Evolutionary conservation across 2,329 filamentous ascomycete genomes (phyloP), one percentile per base, ranked within the genome.

Genomic region (Fusarium mundagurra): DNA sequence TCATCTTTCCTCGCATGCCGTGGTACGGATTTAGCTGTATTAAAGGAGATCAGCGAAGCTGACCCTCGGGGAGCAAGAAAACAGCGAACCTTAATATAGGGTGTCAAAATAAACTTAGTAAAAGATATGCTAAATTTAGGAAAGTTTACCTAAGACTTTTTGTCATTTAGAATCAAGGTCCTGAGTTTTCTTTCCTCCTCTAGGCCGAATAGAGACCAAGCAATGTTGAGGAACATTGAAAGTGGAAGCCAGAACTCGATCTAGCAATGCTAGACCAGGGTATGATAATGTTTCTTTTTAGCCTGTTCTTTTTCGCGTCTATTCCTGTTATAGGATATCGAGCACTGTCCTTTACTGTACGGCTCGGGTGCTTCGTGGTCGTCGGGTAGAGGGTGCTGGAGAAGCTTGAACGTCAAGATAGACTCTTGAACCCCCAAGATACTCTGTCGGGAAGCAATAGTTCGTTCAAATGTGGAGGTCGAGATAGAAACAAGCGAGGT

Each of bases 21-120:
- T 55, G 55, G 58, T 61, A 47, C 70, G 67, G 74, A 78, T 77
- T 75, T 77, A 78, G 71, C 76, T 74, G 74, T 53, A 61, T 67
- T 57, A 59, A 69, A 61, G 64, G 68, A 76, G 72, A 78, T 76
- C 64, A 68, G 48, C 57, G 63, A 71, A 63, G 67, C 57, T 77
- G 69, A n/a, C n/a, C n/a, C n/a, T n/a, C n/a, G n/a, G n/a, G n/a
- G n/a, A n/a, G n/a, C n/a, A n/a, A n/a, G n/a, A n/a, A n/a, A n/a
- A n/a, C n/a, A n/a, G n/a, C n/a, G n/a, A n/a, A n/a, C n/a, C n/a
- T n/a, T n/a, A n/a, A n/a, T n/a, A n/a, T n/a, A n/a, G n/a, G n/a
- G n/a, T n/a, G n/a, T n/a, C n/a, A n/a, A n/a, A n/a, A n/a, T n/a
- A n/a, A n/a, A n/a, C n/a, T n/a, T n/a, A n/a, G n/a, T n/a, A n/a